Base-by-base conservation (phyloP, 164 flowering plant species). In the Santalum album region DNA sequence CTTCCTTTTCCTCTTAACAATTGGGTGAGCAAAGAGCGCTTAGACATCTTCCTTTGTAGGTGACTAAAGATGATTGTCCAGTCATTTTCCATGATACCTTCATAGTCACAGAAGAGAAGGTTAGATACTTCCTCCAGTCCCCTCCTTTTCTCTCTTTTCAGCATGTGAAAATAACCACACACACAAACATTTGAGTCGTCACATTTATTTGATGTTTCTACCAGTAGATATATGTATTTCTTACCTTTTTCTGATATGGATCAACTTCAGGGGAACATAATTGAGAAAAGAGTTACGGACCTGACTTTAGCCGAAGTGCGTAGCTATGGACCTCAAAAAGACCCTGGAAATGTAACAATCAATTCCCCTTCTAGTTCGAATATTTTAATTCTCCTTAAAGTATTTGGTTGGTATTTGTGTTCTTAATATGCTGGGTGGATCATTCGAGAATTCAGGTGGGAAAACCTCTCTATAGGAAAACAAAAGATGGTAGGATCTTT, bases 71-170 rank as follows among this genome's bases (percentile, higher is more conserved):
- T 75, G 89, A 64, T 63, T 78, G 73, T 55, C 89, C 91, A 0
- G 72, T 87, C 72, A 78, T 87, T 68, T 87, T 79, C 76, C 96
- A 87, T 25, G 96, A 87, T 65, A 66, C 70, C 68, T 82, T 74
- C 81, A 84, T 87, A 50, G 63, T 76, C 51, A 23, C 84, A 0
- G 51, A 77, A 61, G 76, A 75, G 22, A 48, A 78, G 51, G 95
- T 86, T 60, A 73, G 71, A 25, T 34, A 25, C 20, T 16, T 22
- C 25, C 24, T n/a, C n/a, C n/a, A n/a, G n/a, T n/a, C n/a, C n/a
- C n/a, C 42, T 49, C 49, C 20, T 11, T n/a, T 18, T 29, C 25
- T 29, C 34, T 29, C 6, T 29, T 29, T 29, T 29, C 9, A 9
- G 34, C 34, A 29, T 9, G n/a, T n/a, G n/a, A n/a, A n/a, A n/a